Evolutionary conservation across 129 eudicot species (phyloP).

Genomic region (Smallanthus sonchifolius): DNA sequence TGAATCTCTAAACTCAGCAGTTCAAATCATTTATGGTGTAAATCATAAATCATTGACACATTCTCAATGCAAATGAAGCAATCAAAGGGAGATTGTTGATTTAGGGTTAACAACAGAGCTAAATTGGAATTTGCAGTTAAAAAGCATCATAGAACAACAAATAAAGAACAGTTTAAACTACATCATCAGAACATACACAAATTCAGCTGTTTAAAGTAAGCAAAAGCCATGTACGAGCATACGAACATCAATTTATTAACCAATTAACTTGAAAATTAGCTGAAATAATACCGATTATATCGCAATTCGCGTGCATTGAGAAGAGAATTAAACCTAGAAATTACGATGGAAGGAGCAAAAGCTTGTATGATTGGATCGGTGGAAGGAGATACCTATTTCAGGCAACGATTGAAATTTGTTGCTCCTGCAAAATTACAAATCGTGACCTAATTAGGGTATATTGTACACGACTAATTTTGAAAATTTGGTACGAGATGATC

Average conservation of each 20-base stretch:
- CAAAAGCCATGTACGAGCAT: background rate
- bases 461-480: background rate
- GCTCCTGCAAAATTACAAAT: conserved; percentile 15
- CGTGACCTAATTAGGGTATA: conserved; percentile 29
- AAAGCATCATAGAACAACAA: background rate
- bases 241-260: background rate
- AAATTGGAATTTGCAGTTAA: background rate
- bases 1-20: background rate
- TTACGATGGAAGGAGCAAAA: background rate
- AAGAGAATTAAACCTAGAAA: background rate
- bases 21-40: background rate
- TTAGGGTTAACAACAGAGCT: background rate
- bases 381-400: conserved; percentile 15
- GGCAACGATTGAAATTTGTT: conserved; percentile 26
- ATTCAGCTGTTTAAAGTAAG: conserved; percentile 3
- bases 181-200: conserved; percentile 1
- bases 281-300: background rate
- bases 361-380: background rate
- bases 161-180: background rate
- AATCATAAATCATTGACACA: background rate
- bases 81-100: background rate
- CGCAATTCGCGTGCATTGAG: background rate
- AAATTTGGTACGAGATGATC: background rate
- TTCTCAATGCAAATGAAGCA: background rate
- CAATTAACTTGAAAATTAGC: conserved; percentile 21